These are phyloP conservation scores for Podospora pseudocomata DNA, from an alignment of 495 filamentous ascomycete species.

Conservation along the genomic window DNA sequence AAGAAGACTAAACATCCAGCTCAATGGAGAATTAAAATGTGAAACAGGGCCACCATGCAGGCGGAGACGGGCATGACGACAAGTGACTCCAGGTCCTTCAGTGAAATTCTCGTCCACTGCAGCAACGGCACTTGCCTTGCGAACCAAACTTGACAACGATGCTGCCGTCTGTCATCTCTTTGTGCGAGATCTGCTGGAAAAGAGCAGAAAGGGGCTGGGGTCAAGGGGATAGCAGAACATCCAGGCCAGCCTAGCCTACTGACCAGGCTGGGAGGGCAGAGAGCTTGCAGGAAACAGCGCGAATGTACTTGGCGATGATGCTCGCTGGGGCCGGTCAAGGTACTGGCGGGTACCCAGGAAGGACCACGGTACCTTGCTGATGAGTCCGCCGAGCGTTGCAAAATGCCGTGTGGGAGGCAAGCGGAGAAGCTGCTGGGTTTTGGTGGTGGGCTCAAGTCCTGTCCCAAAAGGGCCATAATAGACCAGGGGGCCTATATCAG, in stretches of 20 bases:
- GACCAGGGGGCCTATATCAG: constrained; percentile 46
- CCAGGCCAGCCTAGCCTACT: neutral
- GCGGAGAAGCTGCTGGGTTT: constrained; percentile 24
- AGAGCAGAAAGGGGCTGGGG: constrained; percentile 10
- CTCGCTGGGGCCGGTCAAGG: constrained; percentile 13
- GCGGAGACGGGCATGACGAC: constrained; percentile 46
- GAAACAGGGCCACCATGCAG: constrained; percentile 49
- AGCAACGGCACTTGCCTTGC: constrained; percentile 23
- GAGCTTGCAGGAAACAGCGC: constrained; percentile 23
- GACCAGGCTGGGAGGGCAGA: constrained; percentile 15
- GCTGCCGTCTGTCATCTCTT: constrained; percentile 8
- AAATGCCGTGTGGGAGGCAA: constrained; percentile 24
- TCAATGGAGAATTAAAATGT: constrained; percentile 43
- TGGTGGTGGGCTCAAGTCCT: constrained; percentile 23
- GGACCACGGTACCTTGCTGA: constrained; percentile 21
- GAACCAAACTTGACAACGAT: constrained; percentile 19
- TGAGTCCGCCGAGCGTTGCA: constrained; percentile 22
- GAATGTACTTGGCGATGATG: constrained; percentile 18
- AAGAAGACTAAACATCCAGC: constrained; percentile 44
- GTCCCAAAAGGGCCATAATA: constrained; percentile 39
- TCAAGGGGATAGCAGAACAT: constrained; percentile 10
- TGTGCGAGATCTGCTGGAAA: constrained; percentile 12
- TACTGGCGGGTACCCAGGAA: constrained; percentile 25
- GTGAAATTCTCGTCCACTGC: constrained; percentile 7
- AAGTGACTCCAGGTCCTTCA: constrained; percentile 35